Evolutionary conservation across 345 rosid genomes (phyloP), one percentile per base, ranked within the genome.

Genomic region (Sonneratia alba): DNA sequence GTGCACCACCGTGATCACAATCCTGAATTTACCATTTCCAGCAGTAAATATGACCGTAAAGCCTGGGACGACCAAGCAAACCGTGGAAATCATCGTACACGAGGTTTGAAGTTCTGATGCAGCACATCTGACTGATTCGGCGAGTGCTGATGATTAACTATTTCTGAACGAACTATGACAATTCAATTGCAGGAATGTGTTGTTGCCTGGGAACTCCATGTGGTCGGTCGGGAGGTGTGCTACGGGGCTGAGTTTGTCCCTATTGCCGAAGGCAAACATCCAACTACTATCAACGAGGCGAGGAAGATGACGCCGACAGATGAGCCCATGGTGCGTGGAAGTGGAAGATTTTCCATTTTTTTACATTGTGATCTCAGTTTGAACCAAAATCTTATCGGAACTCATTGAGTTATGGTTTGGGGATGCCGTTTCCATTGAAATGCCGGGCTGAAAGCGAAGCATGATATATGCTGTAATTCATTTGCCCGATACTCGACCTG

Each of bases 221-320:
- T 91, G 10, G 90, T 89, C 32, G 98, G 94, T 27, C 91, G 98
- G 98, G 96, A 91, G 67, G 92, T 91, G 78, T 86, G 83, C 77
- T 91, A 84, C 71, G 84, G 88, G 51, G 91, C 97, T 3, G 97
- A 93, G 78, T 93, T 93, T 69, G 87, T 84, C 77, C 98, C 98
- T 0, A 82, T 85, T 67, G 79, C 81, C 42, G 85, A 83, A 74
- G 93, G 85, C 65, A 85, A 79, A 55, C 90, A 87, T 47, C 83
- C 93, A 8, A 79, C 91, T 19, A 85, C 89, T 72, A 82, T 94
- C 55, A 89, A 90, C 43, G 91, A 94, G 76, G 81, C 89, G 6
- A 84, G 85, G 40, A 91, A 91, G 78, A 81, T 91, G 85, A 70
- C 74, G 18, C 83, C 95, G 64, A 56, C 76, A 0, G 89, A 84